Evolutionary conservation across 129 eudicot genomes (phyloP), one percentile per base, ranked within the genome.

Genomic region (Lonicera japonica): DNA sequence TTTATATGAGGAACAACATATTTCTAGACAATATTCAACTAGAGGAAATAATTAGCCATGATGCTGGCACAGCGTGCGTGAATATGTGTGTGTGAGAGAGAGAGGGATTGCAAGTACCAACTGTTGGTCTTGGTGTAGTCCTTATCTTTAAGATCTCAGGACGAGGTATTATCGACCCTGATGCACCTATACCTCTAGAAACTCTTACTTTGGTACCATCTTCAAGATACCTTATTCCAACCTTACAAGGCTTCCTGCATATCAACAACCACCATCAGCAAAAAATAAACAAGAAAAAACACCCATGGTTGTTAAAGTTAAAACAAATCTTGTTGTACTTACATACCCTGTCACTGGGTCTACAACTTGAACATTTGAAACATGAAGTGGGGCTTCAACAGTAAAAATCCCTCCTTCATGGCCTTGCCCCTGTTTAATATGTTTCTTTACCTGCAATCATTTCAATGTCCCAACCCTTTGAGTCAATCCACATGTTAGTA

Each of bases 361-460:
- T 20, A 91, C 62, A 59, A 91, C 86, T 76, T 92, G 99, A 50
- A 92, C 95, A 70, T 92, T 92, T 55, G 96, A 92, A 41, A 82
- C 95, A 76, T 92, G 99, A 58, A 92, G 86, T 54, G 99, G 99
- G 65, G 99, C 99, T 82, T 92, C 99, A 9, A 92, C 96, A 9
- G 95, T 69, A 64, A 92, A 92, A 43, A 92, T 92, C 62, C 96
- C 99, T 43, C 99, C 99, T 83, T 92, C 99, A 65, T 92, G 96
- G 11, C 96, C 98, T 75, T 91, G 98, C 66, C 98, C 98, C 73
- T 91, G 98, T 53, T 91, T 91, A 46, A 92, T 88, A 77, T 92
- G 99, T 60, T 92, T 88, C 80, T 88, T 92, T 67, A 92, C 99
- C 96, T 92, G 80, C 62, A 68, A 29, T 29, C 13, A 1, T 2